Evolutionary conservation across 306 rosid genomes (phyloP), one percentile per base, ranked within the genome.

Genomic region (Malus fusca): DNA sequence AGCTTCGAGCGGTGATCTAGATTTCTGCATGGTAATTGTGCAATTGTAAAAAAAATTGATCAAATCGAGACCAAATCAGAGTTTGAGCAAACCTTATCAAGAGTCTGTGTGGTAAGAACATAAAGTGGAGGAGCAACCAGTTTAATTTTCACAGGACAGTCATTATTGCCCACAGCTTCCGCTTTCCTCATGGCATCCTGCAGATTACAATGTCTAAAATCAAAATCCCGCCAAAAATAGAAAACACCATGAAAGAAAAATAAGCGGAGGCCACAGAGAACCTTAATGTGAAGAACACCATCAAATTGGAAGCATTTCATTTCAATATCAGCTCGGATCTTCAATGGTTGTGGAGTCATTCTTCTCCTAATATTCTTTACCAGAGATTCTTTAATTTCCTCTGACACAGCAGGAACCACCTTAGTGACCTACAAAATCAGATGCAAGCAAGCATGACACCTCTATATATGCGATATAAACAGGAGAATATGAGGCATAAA

Each of bases 241-340:
- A 19, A 19, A 35, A 30, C 46, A 35, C 5, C 61, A 4, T 9
- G 35, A 11, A 42, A 30, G 8, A 43, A 19, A 44, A 71, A 62
- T 37, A 31, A 60, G 35, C 8, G 8, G 35, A 60, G 19, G 35
- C 21, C 13, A 31, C 12, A 8, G 71, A 52, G 52, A 19, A 95
- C 98, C 96, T 96, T 96, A 61, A 96, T 96, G 87, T 92, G 97
- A 81, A 92, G 88, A 79, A 92, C 96, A 48, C 99, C 99, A 77
- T 96, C 99, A 85, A 96, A 92, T 76, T 92, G 97, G 79, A 96
- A 96, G 66, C 98, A 96, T 65, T 92, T 96, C 98, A 96, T 89
- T 82, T 96, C 99, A 55, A 92, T 89, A 82, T 93, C 98, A 26
- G 99, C 97, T 59, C 97, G 88, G 76, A 96, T 92, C 86, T 96